Evolutionary conservation across 768 basidiomycete species (phyloP).

Genomic region (Xerocomus brunneocitrinus): DNA sequence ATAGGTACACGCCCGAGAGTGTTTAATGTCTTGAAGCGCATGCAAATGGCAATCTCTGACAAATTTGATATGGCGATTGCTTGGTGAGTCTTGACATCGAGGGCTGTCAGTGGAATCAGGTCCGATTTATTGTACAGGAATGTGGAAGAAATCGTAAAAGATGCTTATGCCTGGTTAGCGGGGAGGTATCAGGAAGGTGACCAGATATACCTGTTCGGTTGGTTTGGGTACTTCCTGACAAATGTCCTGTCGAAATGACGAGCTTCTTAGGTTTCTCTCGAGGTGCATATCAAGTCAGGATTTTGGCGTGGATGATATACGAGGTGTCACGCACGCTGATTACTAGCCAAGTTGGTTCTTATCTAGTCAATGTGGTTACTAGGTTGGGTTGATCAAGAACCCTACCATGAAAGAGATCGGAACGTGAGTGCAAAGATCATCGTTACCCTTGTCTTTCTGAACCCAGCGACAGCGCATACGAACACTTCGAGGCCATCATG

Average conservation of each 20-base stretch:
- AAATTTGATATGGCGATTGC: slow-evolving; percentile 34
- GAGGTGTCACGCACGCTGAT: slow-evolving; percentile 15
- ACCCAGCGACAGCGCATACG: slow-evolving; percentile 11
- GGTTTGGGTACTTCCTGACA: neutral
- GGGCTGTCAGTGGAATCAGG: too few species aligned
- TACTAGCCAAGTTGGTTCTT: neutral
- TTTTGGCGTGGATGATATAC: slow-evolving; percentile 36
- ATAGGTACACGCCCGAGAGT: slow-evolving; percentile 32
- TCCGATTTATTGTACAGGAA: slow-evolving; percentile 21
- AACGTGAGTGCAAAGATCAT: slow-evolving; percentile 4
- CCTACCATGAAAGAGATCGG: slow-evolving; percentile 28
- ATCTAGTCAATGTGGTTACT: neutral
- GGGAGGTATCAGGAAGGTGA: slow-evolving; percentile 26
- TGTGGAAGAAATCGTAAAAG: slow-evolving; percentile 29
- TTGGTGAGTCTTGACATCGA: slow-evolving; percentile 19
- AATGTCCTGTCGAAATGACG: neutral
- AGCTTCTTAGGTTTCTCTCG: slow-evolving; percentile 34
- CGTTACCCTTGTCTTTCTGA: neutral
- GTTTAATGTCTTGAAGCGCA: slow-evolving; percentile 19
- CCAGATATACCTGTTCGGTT: slow-evolving; percentile 29
- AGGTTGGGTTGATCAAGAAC: slow-evolving; percentile 30
- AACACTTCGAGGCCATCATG: slow-evolving; percentile 13
- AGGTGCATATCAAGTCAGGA: slow-evolving; percentile 37
- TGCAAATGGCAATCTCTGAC: slow-evolving; percentile 13
- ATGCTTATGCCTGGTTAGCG: slow-evolving; percentile 30